Base-by-base conservation (phyloP, 164 flowering plant species). In the Pachysandra terminalis region DNA sequence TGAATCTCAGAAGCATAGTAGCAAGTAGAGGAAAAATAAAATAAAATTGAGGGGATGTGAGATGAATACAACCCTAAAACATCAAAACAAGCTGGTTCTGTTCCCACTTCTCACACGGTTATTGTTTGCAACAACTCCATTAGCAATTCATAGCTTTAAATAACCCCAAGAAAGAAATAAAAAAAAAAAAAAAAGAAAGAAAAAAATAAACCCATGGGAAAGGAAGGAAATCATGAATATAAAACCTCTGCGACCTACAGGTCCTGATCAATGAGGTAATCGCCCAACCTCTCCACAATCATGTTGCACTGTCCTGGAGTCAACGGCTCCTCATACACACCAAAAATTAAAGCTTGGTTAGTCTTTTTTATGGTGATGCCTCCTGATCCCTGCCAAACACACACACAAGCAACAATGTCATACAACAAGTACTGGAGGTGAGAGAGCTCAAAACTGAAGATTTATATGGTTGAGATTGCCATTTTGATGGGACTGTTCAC, bases 271-370 rank as follows among this genome's bases (percentile, higher is more conserved):
- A n/a, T n/a, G n/a, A n/a, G n/a, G n/a, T n/a, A n/a, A n/a, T n/a
- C n/a, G n/a, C n/a, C n/a, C n/a, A n/a, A n/a, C n/a, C n/a, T n/a
- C n/a, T n/a, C n/a, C n/a, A n/a, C n/a, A n/a, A n/a, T n/a, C n/a
- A n/a, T n/a, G n/a, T n/a, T n/a, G n/a, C n/a, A n/a, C n/a, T n/a
- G n/a, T n/a, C 86, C 84, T 56, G 84, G 84, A 67, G 86, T 77
- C 76, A 83, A 71, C 7, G 86, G 86, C 61, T 83, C 86, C 17
- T 79, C 84, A 68, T 83, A 81, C 49, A 83, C 35, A 2, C 86
- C 84, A 27, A 81, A 66, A n/a, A 81, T 73, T 35, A 81, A 68
- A 59, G 86, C 83, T 67, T 73, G 80, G 15, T 52, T 71, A 10
- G 83, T 79, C 67, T 81, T 83, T 79, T 83, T 81, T 59, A 81